A percentile compares a stretch with the other conserved stretches of the same genome.
Conservation (phyloP, 106 monocot species). For the Dactylorhiza incarnata region DNA sequence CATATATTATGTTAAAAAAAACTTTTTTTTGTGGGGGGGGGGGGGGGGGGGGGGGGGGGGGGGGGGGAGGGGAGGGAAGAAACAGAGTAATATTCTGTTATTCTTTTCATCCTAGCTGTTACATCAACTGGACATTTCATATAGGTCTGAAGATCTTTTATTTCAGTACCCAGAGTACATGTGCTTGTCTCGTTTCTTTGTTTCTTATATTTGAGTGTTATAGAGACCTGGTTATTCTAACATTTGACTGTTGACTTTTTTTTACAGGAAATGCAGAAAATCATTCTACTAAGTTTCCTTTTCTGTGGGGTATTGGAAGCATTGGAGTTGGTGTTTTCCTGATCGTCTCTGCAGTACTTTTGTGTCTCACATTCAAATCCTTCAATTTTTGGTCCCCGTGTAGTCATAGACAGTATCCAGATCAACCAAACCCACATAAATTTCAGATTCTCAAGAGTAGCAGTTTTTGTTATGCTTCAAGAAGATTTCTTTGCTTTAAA, state of each 20-base stretch:
- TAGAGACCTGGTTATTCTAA: background rate
- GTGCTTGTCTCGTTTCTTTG: background rate
- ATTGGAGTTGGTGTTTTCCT: slow-evolving; percentile 53
- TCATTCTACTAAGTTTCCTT: slow-evolving; percentile 49
- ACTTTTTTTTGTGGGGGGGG: background rate
- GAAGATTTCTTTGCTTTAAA: slow-evolving; percentile 60
- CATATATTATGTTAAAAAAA: background rate
- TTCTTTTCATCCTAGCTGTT: background rate
- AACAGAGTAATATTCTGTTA: background rate
- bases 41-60: background rate
- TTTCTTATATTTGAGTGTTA: background rate
- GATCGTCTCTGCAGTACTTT: slow-evolving; percentile 40
- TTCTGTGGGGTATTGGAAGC: slow-evolving; percentile 80
- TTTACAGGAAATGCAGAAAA: slow-evolving; percentile 36
- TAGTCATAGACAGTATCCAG: slow-evolving; percentile 39
- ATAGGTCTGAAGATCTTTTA: background rate
- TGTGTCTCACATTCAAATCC: slow-evolving; percentile 39
- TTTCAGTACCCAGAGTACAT: background rate
- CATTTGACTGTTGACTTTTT: background rate
- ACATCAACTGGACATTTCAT: background rate
- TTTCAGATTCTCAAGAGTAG: slow-evolving; percentile 58
- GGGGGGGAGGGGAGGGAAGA: too few species aligned
- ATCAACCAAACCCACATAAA: slow-evolving; percentile 41
- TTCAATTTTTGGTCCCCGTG: slow-evolving; percentile 20
- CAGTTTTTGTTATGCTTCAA: slow-evolving; percentile 66